phyloP scores from a whole-genome alignment of 352 stramenopile species.

The Phytopythium cucurbitacearum region DNA sequence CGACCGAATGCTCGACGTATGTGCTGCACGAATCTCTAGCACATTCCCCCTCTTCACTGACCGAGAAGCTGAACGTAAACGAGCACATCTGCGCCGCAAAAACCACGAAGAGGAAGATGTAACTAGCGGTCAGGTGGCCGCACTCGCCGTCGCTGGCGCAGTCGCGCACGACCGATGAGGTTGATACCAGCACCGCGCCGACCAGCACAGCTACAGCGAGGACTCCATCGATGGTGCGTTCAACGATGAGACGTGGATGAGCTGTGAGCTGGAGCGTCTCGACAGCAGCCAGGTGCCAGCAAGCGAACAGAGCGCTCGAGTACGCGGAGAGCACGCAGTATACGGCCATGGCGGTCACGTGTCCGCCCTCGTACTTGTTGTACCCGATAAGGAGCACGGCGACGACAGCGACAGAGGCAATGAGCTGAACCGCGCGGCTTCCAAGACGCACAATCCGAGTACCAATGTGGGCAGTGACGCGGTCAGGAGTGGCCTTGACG shows the following conservation, averaged over 20 bases:
- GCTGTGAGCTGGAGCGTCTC: constrained; percentile 6
- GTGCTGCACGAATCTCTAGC: constrained; percentile 3
- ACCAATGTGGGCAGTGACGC: not conserved
- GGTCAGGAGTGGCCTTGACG: not conserved
- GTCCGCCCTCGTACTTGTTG: constrained; percentile 7
- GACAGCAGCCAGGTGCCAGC: constrained; percentile 5
- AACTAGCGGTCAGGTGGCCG: constrained; percentile 6
- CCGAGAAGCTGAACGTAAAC: constrained; percentile 3
- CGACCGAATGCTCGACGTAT: not conserved
- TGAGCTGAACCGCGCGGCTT: constrained; percentile 1
- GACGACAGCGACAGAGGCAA: constrained; percentile 2
- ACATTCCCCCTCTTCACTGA: constrained; percentile 2
- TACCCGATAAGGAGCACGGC: constrained; percentile 5
- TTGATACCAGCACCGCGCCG: constrained; percentile 1
- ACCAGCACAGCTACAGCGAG: constrained; percentile 2
- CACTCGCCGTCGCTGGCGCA: constrained; percentile 3
- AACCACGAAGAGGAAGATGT: constrained; percentile 5
- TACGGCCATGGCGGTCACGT: constrained; percentile 6
- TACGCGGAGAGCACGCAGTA: constrained; percentile 5
- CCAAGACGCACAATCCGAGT: not conserved
- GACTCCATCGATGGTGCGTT: constrained; percentile 3
- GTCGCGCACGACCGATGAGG: constrained; percentile 4
- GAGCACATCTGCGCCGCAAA: constrained; percentile 1
- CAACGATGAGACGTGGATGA: not conserved
- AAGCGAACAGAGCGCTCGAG: constrained; percentile 4